Evolutionary conservation across 495 filamentous ascomycete genomes (phyloP), one percentile per base, ranked within the genome.

Genomic region (Penicillium steckii): DNA sequence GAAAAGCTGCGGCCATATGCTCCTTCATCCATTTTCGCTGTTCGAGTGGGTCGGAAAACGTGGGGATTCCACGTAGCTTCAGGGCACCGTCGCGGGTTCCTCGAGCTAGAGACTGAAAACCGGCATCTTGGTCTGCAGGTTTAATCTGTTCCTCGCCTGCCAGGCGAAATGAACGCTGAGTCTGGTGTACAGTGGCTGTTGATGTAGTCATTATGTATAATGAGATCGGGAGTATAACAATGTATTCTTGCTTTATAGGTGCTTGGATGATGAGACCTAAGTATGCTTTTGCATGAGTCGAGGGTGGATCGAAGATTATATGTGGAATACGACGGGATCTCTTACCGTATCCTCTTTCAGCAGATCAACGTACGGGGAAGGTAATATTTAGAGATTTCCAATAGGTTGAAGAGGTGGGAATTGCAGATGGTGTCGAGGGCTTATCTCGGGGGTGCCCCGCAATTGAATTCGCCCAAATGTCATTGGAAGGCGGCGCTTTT

Each of bases 1-100:
- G 79, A 59, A 85, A 90, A n/a, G 84, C 86, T 48, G 83, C 84
- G 0, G 85, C 85, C 63, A 89, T 81, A 48, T 85, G 84, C 60
- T 88, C 82, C 54, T 86, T 89, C 55, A 86, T 78, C 74, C 84
- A 87, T 51, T 84, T 61, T 17, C 87, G 78, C 62, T 88, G 79
- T 32, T 80, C 80, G 33, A 83, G 75, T 1, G 76, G 68, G 27
- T 76, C 79, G 8, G 78, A 72, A 57, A 86, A 85, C 40, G 77
- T 79, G 25, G 85, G 85, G 46, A 82, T 82, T 4, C 73, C 75
- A 10, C 69, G 68, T 15, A 83, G 71, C 55, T 77, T 80, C 44
- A 80, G 60, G 9, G 66, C 69, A 10, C 69, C 74, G 18, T 63
- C 56, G 12, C 71, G 67, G 41, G 68, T 57, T 8, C 74, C 74